Conservation (phyloP, 805 yeast genomes). For the Cephaloascus fragrans region DNA sequence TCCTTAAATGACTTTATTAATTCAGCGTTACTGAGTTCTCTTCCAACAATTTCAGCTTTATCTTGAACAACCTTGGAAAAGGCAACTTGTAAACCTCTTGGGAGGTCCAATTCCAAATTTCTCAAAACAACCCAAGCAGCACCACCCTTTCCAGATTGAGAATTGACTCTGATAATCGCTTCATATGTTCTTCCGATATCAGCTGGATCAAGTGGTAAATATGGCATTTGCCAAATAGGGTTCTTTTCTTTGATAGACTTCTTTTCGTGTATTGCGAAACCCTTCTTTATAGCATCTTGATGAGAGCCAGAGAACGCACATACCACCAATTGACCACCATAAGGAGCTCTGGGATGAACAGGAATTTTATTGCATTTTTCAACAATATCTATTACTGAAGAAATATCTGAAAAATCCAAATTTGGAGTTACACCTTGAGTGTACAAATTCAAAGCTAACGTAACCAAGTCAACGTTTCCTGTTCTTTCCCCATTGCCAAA, state of each 20-base stretch:
- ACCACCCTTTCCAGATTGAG: slow-evolving; percentile 86
- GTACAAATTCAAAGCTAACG: slow-evolving; percentile 66
- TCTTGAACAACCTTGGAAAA: slow-evolving; percentile 64
- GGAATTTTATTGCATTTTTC: slow-evolving; percentile 78
- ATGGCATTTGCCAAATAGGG: slow-evolving; percentile 63
- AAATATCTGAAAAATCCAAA: slow-evolving; percentile 61
- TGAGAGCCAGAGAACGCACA: slow-evolving; percentile 84
- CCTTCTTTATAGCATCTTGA: slow-evolving; percentile 83
- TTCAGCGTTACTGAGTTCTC: slow-evolving; percentile 60
- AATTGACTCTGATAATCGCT: slow-evolving; percentile 83
- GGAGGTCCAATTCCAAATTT: slow-evolving; percentile 68
- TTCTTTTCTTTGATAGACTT: slow-evolving; percentile 23
- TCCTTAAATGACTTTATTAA: slow-evolving; percentile 54
- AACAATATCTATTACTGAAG: slow-evolving; percentile 57
- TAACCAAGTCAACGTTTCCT: slow-evolving; percentile 76
- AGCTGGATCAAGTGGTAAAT: slow-evolving; percentile 75
- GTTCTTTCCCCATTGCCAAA: slow-evolving; percentile 87
- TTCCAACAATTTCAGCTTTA: slow-evolving; percentile 60
- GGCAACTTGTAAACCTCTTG: slow-evolving; percentile 70
- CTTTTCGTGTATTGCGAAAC: slow-evolving; percentile 44
- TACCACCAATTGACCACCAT: slow-evolving; percentile 75
- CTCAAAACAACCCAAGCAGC: slow-evolving; percentile 81
- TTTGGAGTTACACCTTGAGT: slow-evolving; percentile 71
- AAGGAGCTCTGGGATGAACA: slow-evolving; percentile 70
- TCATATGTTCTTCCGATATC: slow-evolving; percentile 87